phyloP scores from a whole-genome alignment of 176 grass and related monocot species.

The Ampelocalamus luodianensis region DNA sequence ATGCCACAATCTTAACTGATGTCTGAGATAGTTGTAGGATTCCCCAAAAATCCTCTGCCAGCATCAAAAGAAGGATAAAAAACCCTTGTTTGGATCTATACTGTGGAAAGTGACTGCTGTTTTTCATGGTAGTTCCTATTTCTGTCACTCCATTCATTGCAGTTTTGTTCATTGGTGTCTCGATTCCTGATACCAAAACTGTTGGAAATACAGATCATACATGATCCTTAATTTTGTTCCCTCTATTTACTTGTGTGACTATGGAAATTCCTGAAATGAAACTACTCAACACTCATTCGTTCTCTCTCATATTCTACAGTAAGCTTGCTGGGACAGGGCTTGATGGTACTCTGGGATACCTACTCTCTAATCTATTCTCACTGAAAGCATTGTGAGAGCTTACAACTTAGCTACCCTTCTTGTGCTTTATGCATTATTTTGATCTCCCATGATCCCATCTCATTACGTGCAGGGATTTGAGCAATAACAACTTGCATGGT shows the following conservation, averaged over 20 bases:
- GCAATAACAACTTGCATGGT: slow-evolving; percentile 78
- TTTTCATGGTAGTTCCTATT: not conserved
- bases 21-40: slow-evolving; percentile 8
- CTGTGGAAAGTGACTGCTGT: slow-evolving; percentile 2
- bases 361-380: slow-evolving; percentile 76
- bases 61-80: not conserved
- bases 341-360: slow-evolving; percentile 81
- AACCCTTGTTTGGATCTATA: slow-evolving; percentile 5
- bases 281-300: slow-evolving; percentile 14
- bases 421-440: not conserved
- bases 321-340: slow-evolving; percentile 71
- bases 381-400: slow-evolving; percentile 81
- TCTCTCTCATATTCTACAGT: slow-evolving; percentile 46
- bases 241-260: slow-evolving; percentile 24
- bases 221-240: not conserved
- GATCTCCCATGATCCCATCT: slow-evolving; percentile 37
- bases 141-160: not conserved
- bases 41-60: not conserved
- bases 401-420: slow-evolving; percentile 22
- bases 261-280: slow-evolving; percentile 19
- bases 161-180: not conserved
- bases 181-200: slow-evolving; percentile 4
- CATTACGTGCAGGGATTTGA: slow-evolving; percentile 78
- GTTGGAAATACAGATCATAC: not conserved
- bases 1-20: slow-evolving; percentile 4